These are phyloP conservation scores for Waitea zeae DNA, from an alignment of 1,284 basidiomycete species.

Conservation along the genomic window DNA sequence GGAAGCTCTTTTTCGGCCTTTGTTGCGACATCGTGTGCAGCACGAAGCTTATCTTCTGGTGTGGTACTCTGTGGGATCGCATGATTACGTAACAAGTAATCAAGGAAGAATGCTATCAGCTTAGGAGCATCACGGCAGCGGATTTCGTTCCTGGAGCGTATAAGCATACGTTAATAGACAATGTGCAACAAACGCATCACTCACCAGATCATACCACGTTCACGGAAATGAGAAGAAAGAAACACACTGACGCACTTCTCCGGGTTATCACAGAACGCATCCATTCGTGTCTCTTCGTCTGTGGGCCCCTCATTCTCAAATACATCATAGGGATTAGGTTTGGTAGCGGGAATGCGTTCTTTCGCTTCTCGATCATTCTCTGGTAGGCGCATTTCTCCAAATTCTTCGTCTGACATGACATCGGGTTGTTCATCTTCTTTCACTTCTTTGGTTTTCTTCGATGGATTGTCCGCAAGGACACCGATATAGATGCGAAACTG, in stretches of 20 bases:
- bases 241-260: slow-evolving; percentile 34
- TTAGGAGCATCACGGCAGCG: slow-evolving; percentile 1
- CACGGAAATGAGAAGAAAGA: slow-evolving; percentile 44
- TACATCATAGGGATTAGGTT: neutral
- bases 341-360: neutral
- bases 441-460: neutral
- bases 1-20: slow-evolving; percentile 1
- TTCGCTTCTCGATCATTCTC: neutral
- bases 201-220: slow-evolving; percentile 47
- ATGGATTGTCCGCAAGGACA: neutral
- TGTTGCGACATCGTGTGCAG: neutral
- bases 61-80: neutral
- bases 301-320: neutral
- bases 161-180: neutral
- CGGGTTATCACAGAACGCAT: slow-evolving; percentile 39
- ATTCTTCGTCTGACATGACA: neutral
- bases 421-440: slow-evolving; percentile 4
- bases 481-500: neutral
- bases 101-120: slow-evolving; percentile 1
- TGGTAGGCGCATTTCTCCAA: neutral
- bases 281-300: slow-evolving; percentile 20
- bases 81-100: slow-evolving; percentile 1
- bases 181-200: slow-evolving; percentile 5
- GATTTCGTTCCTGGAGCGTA: slow-evolving; percentile 6
- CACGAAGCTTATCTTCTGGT: neutral